These are phyloP conservation scores for Edaphochlamys debaryana DNA, from an alignment of 139 green algal genomes.

Conservation along the genomic window DNA sequence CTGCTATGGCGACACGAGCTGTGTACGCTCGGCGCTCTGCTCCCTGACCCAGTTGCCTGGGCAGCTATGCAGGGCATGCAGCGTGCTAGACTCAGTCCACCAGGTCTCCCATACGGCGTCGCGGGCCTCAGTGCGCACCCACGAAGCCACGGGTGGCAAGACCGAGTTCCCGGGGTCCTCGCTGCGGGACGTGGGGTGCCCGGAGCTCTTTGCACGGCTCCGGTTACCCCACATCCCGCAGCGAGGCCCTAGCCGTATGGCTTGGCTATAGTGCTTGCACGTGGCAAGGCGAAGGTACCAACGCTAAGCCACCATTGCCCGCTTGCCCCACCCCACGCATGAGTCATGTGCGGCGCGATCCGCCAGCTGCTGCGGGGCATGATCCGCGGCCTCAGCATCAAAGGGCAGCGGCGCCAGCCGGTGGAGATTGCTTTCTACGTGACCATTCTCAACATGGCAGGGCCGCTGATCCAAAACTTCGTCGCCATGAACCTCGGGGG, in stretches of 20 bases:
- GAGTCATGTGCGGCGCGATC: not conserved
- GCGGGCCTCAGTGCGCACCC: not conserved
- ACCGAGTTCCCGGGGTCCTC: no score
- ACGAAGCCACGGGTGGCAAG: no score
- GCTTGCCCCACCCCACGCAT: not conserved
- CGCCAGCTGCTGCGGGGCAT: not conserved
- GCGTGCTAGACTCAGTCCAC: not conserved
- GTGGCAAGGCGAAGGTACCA: no score
- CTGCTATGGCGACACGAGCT: not conserved
- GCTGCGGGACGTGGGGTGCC: no score
- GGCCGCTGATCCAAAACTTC: not conserved
- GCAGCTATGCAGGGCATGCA: not conserved
- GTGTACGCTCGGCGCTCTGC: not conserved
- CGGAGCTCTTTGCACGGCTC: no score
- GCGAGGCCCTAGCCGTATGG: no score
- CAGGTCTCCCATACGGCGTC: not conserved
- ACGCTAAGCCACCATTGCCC: not conserved
- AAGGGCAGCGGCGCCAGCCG: not conserved
- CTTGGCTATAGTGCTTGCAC: no score
- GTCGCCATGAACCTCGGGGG: not conserved
- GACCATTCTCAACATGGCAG: not conserved
- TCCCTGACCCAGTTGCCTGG: not conserved
- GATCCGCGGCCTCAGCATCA: not conserved
- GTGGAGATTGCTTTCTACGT: not conserved
- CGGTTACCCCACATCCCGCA: no score